Conservation (phyloP, 2,329 filamentous ascomycete genomes). For the Westerdykella ornata region DNA sequence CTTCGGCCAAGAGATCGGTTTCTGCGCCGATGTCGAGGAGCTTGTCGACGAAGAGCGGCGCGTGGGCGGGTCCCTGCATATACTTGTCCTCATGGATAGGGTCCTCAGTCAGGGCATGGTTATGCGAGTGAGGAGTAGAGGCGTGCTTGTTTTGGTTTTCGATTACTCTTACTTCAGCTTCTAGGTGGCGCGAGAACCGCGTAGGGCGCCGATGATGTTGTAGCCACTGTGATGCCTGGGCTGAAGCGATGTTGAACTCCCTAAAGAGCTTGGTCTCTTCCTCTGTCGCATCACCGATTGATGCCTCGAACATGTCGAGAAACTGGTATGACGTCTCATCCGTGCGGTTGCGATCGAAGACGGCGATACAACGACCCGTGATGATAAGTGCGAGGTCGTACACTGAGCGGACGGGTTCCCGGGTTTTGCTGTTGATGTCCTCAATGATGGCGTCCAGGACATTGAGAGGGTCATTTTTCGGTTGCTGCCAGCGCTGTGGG, state of each 20-base stretch:
- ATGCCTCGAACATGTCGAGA: slow-evolving; percentile 60
- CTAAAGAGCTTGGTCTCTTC: slow-evolving; percentile 53
- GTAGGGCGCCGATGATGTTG: slow-evolving; percentile 44
- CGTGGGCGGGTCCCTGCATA: slow-evolving; percentile 15
- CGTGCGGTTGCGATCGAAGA: slow-evolving; percentile 54
- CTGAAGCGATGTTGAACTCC: slow-evolving; percentile 55
- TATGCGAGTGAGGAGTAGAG: slow-evolving; percentile 23
- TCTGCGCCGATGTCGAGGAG: slow-evolving; percentile 56
- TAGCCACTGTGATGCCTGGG: slow-evolving; percentile 51
- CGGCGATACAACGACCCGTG: slow-evolving; percentile 52
- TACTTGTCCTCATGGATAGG: slow-evolving; percentile 23
- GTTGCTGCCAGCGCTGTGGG: slow-evolving; percentile 54
- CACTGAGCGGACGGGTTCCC: slow-evolving; percentile 53
- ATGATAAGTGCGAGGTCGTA: slow-evolving; percentile 59
- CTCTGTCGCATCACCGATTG: slow-evolving; percentile 49
- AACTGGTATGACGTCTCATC: slow-evolving; percentile 58
- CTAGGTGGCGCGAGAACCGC: slow-evolving; percentile 32
- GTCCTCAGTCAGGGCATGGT: slow-evolving; percentile 20
- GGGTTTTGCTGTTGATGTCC: slow-evolving; percentile 58
- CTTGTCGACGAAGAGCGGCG: slow-evolving; percentile 47
- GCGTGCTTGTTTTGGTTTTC: slow-evolving; percentile 27
- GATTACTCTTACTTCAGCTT: slow-evolving; percentile 28
- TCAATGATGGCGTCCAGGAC: slow-evolving; percentile 58
- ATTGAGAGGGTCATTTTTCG: slow-evolving; percentile 56
- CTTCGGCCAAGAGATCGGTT: slow-evolving; percentile 55